phyloP scores from a whole-genome alignment of 2,329 filamentous ascomycete genomes.

The Dactylellina drechsleri region DNA sequence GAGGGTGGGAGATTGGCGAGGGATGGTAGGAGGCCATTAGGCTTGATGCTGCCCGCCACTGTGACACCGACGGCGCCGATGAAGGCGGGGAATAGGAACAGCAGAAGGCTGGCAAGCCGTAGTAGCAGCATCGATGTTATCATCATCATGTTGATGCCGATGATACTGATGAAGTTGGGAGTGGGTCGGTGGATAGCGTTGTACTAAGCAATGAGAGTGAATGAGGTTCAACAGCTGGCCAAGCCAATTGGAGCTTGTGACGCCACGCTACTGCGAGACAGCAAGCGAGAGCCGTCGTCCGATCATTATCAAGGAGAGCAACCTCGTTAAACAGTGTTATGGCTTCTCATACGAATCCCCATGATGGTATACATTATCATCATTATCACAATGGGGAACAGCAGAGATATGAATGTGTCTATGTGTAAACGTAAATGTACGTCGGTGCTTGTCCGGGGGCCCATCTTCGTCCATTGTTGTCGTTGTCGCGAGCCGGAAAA shows the following conservation, averaged over 20 bases:
- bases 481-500: background rate
- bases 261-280: background rate
- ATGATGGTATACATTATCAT: background rate
- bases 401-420: too few species aligned
- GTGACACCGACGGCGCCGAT: conserved; percentile 24
- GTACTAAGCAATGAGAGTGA: background rate
- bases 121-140: conserved; percentile 6
- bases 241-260: background rate
- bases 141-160: conserved; percentile 19
- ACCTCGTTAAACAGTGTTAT: background rate
- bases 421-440: too few species aligned
- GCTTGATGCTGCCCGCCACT: conserved; percentile 43
- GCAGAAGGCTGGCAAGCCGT: conserved; percentile 19
- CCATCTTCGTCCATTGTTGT: background rate
- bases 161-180: conserved; percentile 3
- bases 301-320: too few species aligned
- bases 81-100: conserved; percentile 33
- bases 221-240: too few species aligned
- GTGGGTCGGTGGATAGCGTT: background rate
- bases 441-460: too few species aligned
- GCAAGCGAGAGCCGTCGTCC: background rate
- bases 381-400: too few species aligned
- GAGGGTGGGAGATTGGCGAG: conserved; percentile 37
- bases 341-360: background rate
- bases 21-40: conserved; percentile 30